phyloP scores from a whole-genome alignment of 1,284 basidiomycete species.

The Boletellus deceptivus region DNA sequence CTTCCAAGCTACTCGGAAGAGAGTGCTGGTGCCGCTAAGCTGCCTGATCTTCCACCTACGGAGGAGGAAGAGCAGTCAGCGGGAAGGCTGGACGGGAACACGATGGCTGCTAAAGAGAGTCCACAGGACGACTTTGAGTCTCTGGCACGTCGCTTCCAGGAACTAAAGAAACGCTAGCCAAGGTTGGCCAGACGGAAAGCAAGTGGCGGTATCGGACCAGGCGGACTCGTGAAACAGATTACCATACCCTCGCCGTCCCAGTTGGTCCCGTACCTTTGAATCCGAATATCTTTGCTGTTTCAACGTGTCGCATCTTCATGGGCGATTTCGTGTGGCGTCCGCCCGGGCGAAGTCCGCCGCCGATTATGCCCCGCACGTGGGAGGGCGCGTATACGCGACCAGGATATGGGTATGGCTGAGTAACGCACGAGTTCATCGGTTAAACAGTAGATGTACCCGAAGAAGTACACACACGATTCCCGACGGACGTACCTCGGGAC shows the following conservation, averaged over 20 bases:
- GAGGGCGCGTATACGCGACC: background rate
- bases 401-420: background rate
- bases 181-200: background rate
- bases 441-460: background rate
- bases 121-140: conserved; percentile 70
- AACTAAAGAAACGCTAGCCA: conserved; percentile 68
- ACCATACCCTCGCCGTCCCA: conserved; percentile 1
- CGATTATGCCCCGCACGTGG: conserved; percentile 5
- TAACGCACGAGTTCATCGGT: background rate
- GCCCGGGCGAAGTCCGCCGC: conserved; percentile 18
- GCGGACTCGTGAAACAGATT: conserved; percentile 6
- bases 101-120: conserved; percentile 11
- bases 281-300: conserved; percentile 5
- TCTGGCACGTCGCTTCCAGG: conserved; percentile 72
- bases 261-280: conserved; percentile 7
- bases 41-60: conserved; percentile 48
- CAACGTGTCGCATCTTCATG: conserved; percentile 8
- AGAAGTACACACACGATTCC: background rate
- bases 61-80: conserved; percentile 32
- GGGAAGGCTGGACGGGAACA: conserved; percentile 4
- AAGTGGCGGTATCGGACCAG: background rate
- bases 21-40: conserved; percentile 37
- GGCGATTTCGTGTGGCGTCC: background rate
- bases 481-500: too few relatives aligned
- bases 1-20: conserved; percentile 33